These are phyloP conservation scores for Magnusiomyces tetraspermus DNA, from an alignment of 1,139 yeast species.

Conservation along the genomic window DNA sequence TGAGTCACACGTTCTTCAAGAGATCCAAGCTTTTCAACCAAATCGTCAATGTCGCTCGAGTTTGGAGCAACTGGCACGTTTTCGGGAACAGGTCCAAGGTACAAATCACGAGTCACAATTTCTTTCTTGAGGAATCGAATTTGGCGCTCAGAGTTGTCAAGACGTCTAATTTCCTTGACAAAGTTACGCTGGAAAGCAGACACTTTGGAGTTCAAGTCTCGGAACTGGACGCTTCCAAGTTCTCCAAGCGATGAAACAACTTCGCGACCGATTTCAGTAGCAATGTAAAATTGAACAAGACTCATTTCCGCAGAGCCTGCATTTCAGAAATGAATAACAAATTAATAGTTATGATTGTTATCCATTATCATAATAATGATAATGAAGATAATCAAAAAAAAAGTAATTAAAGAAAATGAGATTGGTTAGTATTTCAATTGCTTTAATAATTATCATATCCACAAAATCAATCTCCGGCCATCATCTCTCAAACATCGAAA, in stretches of 20 bases:
- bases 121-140: conserved; percentile 31
- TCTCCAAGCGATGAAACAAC: conserved; percentile 80
- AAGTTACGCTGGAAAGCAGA: conserved; percentile 82
- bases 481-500: too few relatives aligned
- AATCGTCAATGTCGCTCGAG: conserved; percentile 67
- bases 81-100: conserved; percentile 23
- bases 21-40: conserved; percentile 54
- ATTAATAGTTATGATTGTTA: too few relatives aligned
- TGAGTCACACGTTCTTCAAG: conserved; percentile 53
- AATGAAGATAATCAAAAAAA: too few relatives aligned
- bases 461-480: too few relatives aligned
- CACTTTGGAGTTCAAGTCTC: conserved; percentile 60
- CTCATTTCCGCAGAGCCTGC: conserved; percentile 95
- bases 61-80: conserved; percentile 35
- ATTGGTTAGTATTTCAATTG: conserved; percentile 63
- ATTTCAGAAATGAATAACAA: too few relatives aligned
- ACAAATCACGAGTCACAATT: conserved; percentile 25
- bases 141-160: conserved; percentile 57
- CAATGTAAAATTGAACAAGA: conserved; percentile 80
- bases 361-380: too few relatives aligned
- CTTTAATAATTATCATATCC: too few relatives aligned
- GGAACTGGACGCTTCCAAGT: conserved; percentile 76
- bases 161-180: conserved; percentile 65
- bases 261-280: conserved; percentile 87
- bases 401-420: too few relatives aligned